These are phyloP conservation scores for Citrus australasica DNA, from an alignment of 345 rosid species.

Conservation along the genomic window DNA sequence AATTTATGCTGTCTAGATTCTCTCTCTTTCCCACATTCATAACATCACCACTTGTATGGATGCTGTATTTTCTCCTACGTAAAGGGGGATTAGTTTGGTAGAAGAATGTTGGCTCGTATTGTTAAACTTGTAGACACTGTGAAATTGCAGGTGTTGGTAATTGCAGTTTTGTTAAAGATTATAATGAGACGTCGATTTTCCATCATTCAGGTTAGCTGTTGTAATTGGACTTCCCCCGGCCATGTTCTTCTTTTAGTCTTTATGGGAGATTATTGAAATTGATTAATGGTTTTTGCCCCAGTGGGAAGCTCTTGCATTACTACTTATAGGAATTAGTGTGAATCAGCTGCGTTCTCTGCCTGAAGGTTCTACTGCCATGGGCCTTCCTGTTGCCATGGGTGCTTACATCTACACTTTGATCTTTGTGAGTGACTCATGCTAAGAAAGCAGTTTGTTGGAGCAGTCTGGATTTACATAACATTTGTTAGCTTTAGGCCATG, in stretches of 20 bases:
- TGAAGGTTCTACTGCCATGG: slow-evolving; percentile 67
- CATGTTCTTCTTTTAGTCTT: slow-evolving; percentile 5
- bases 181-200: slow-evolving; percentile 93
- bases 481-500: neutral
- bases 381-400: slow-evolving; percentile 72
- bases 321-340: slow-evolving; percentile 92
- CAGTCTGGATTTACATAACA: neutral
- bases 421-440: slow-evolving; percentile 60
- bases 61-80: slow-evolving; percentile 2
- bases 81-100: too few species aligned
- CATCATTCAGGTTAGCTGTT: slow-evolving; percentile 63
- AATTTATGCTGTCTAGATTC: neutral
- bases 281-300: slow-evolving; percentile 33
- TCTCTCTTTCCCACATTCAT: neutral
- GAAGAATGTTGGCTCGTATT: neutral
- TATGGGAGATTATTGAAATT: neutral
- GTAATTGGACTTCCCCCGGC: neutral
- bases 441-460: neutral
- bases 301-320: slow-evolving; percentile 97
- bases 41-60: neutral
- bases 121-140: neutral
- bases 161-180: slow-evolving; percentile 80
- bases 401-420: slow-evolving; percentile 84
- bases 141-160: slow-evolving; percentile 76
- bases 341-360: slow-evolving; percentile 90